Evolutionary conservation across 2,329 filamentous ascomycete species (phyloP), one percentile per base, ranked within the genome.

Genomic region (Zymoseptoria pseudotritici): DNA sequence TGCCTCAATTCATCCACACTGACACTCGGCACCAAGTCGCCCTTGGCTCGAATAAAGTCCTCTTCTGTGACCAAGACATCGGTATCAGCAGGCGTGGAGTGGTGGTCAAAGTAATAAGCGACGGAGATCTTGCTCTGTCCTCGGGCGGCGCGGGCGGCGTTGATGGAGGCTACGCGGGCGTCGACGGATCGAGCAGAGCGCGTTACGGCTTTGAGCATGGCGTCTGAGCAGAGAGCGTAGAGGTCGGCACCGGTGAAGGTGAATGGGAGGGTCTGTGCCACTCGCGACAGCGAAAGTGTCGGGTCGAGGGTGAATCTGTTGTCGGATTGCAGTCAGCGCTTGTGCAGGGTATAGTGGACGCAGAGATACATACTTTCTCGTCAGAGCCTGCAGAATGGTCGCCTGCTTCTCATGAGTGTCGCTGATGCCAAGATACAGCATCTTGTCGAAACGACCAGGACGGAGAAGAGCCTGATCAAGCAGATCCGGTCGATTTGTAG

Each of bases 181-280:
- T 99, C 94, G 2, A 97, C 92, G 1, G 84, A 81, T 1, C 85
- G 83, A 2, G 94, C 91, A 72, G 95, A 90, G 4, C 94, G 86
- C 2, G 94, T 99, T 60, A 99, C 93, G 20, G 94, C 94, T 75
- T 99, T 97, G 67, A 99, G 87, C 94, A 99, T 99, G 56, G 94
- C 91, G 74, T 99, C 94, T 51, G 91, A 96, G 78, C 93, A 97
- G 20, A 99, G 82, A 0, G 94, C 94, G 75, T 99, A 99, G 71
- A 99, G 87, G 77, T 99, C 94, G 63, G 94, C 94, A 70, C 94
- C 94, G 0, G 94, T 99, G 77, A 97, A 99, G 2, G 93, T 97
- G 73, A 97, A 94, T 0, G 94, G 94, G 3, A 99, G 83, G 10
- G 81, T 81, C 56, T 88, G 82, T 3, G 93, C 88, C 53, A 99